Evolutionary conservation across 2,329 filamentous ascomycete genomes (phyloP), one percentile per base, ranked within the genome.

Genomic region (Coniochaeta prunicola): DNA sequence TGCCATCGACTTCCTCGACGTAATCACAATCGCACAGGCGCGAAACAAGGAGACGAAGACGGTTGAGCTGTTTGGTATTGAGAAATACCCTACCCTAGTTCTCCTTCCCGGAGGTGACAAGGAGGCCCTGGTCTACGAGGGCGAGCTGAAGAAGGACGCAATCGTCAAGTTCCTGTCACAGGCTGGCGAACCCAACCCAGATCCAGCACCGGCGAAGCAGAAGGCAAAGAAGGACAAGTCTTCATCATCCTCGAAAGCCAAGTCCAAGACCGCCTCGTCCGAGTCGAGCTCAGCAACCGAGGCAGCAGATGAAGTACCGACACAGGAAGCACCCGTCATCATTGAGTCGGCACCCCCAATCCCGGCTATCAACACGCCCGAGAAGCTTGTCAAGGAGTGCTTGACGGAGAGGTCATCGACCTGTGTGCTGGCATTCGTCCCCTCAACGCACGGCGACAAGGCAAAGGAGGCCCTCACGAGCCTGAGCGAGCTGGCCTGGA

Each of bases 1-100:
- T 58, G 92, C 94, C 7, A 91, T 97, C 66, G 94, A 97, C 70
- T 99, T 93, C 73, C 80, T 94, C 28, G 92, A 87, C 36, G 84
- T 85, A 59, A 85, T 97, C 62, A 80, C 83, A 3, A 80, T 99
- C 36, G 93, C 86, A 9, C 93, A 97, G 73, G 82, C 96, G 58
- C 85, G 92, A 59, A 80, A 88, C 76, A 96, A 92, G 73, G 91
- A 97, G 73, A 80, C 80, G 57, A 82, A 80, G 42, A 81, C 87
- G 0, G 84, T 91, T 4, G 82, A 89, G 60, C 83, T 84, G 59
- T 97, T 93, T 69, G 88, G 85, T 42, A 80, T 99, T 61, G 78
- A 81, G 17, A 85, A 87, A 56, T 96, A 91, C 70, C 96, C 94
- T 0, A 86, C 88, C 0, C 77, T 99, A 48, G 77, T 97, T 3